Evolutionary conservation across 2,329 filamentous ascomycete species (phyloP), one percentile per base, ranked within the genome.

Genomic region (Colletotrichum abscissum): DNA sequence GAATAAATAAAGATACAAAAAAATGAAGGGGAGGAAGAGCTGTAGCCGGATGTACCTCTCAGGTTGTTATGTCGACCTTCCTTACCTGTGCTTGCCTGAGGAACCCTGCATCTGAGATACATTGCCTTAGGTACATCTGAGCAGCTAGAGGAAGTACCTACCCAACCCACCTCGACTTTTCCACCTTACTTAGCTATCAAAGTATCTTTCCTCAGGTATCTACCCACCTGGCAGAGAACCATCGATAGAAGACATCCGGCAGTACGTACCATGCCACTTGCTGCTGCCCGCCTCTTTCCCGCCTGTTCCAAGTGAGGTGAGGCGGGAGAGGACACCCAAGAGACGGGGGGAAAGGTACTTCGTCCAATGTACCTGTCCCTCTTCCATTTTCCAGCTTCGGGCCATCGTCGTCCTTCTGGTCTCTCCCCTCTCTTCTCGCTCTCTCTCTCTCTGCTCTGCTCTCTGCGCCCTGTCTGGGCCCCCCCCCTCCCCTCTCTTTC

Each of bases 261-360:
- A 46, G 42, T 52, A 69, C 69, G 64, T 68, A 72, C 57, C 42
- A 14, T 30, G 24, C 14, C 11, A 22, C 33, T 52, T 24, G 24
- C 57, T 63, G 28, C 49, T 49, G 57, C 35, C 69, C 38, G 64
- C 64, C 69, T 72, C 46, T 65, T 68, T 68, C 52, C 57, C 49
- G 52, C 52, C 42, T 42, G 57, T 56, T 62, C 52, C 49, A 57
- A 63, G 49, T 62, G 35, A 24, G 42, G 16, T 33, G 28, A 19
- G 33, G 60, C 49, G 60, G 42, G 28, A 63, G 42, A 49, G 42
- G 16, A n/a, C 42, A 46, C 42, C 42, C 42, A 46, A 46, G 26
- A 63, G 42, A 52, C 59, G 59, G 38, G 12, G 38, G 9, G 11
- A 24, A 52, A 69, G 65, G 38, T 73, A 71, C 67, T 46, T 60